Conservation (phyloP, 2,329 filamentous ascomycete genomes). For the Pseudogymnoascus sp. region DNA sequence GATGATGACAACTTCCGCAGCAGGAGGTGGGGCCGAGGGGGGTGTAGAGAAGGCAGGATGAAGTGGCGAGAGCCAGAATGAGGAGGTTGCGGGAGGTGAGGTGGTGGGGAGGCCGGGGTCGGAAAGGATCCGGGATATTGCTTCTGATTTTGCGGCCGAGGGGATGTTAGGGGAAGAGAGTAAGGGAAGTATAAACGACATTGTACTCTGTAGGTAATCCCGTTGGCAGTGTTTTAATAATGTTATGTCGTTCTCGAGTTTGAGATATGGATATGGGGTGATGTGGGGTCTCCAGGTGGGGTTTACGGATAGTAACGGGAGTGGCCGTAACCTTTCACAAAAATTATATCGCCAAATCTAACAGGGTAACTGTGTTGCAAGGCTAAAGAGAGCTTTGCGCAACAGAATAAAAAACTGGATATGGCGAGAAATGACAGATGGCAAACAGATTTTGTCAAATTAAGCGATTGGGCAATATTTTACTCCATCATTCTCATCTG, state of each 20-base stretch:
- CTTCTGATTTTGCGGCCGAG: background rate
- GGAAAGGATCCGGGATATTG: conserved; percentile 21
- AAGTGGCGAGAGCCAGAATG: conserved; percentile 40
- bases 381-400: too few species aligned
- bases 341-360: background rate
- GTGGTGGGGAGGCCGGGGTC: conserved; percentile 35
- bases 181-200: background rate
- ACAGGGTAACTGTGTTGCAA: background rate
- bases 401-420: background rate
- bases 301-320: background rate
- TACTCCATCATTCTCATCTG: too few species aligned
- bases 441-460: background rate
- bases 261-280: background rate
- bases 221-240: background rate
- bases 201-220: background rate
- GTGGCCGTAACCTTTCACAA: background rate
- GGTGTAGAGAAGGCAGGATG: conserved; percentile 33
- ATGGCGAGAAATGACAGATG: background rate
- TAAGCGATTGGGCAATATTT: background rate
- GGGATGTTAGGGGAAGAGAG: background rate
- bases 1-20: conserved; percentile 43
- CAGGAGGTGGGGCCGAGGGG: conserved; percentile 30
- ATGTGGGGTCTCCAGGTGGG: background rate
- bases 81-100: conserved; percentile 27
- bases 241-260: background rate